Evolutionary conservation across 257 asterid genomes (phyloP).

Genomic region (Solanum medicagineum): DNA sequence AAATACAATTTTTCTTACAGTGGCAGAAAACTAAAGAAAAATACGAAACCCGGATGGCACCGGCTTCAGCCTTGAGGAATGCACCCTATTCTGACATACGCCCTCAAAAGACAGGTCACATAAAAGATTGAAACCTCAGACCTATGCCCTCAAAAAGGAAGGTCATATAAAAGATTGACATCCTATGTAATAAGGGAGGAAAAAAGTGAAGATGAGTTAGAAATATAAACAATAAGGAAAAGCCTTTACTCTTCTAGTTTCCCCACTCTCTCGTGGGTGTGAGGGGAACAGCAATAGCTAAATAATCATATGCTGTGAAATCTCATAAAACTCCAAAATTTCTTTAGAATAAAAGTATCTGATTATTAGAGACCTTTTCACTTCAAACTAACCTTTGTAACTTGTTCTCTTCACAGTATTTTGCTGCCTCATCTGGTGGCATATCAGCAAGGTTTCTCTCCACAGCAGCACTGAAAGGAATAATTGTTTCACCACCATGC

Average conservation of each 20-base stretch:
- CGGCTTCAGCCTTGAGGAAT: neutral
- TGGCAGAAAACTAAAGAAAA: neutral
- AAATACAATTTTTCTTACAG: neutral
- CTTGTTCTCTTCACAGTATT: constrained; percentile 93
- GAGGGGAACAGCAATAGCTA: neutral
- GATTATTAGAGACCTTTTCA: neutral
- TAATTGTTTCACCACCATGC: constrained; percentile 88
- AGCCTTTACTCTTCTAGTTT: neutral
- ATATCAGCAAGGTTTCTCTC: constrained; percentile 90
- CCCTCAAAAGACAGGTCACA: neutral
- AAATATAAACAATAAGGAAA: neutral
- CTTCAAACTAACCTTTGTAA: constrained; percentile 61
- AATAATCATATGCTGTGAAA: neutral
- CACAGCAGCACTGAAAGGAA: constrained; percentile 87
- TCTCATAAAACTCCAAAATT: neutral
- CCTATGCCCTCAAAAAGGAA: neutral
- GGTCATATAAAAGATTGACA: neutral
- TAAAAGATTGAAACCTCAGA: neutral
- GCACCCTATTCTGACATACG: neutral
- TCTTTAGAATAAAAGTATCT: neutral
- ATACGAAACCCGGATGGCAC: neutral
- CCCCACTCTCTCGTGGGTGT: neutral
- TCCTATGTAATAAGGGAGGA: neutral
- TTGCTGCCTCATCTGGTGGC: constrained; percentile 75
- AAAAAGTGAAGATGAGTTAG: neutral